A percentile compares a stretch with the other conserved stretches of the same genome.
Evolutionary conservation across 345 rosid genomes (phyloP).

Genomic region (Melaleuca quinquenervia): DNA sequence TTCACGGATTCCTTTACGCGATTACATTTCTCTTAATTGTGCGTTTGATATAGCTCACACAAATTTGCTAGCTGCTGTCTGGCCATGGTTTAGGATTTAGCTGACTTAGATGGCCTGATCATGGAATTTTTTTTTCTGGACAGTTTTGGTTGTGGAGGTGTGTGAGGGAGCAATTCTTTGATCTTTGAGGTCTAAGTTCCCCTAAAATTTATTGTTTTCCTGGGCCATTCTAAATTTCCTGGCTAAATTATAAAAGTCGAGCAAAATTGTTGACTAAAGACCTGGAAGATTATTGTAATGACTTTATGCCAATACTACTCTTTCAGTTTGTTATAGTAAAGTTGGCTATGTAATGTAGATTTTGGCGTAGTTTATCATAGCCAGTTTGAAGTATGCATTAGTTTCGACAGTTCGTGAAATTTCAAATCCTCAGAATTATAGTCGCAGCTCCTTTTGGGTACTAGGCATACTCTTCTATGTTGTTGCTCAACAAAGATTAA

Average conservation of each 20-base stretch:
- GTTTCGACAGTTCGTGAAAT: background rate
- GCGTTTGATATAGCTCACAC: background rate
- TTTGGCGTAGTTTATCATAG: background rate
- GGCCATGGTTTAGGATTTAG: background rate
- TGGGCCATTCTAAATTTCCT: background rate
- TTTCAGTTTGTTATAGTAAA: background rate
- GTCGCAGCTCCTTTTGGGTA: background rate
- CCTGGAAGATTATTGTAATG: background rate
- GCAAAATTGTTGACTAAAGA: background rate
- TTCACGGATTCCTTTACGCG: background rate
- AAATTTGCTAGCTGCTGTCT: background rate
- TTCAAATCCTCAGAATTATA: background rate
- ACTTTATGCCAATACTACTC: background rate
- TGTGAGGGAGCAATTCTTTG: background rate
- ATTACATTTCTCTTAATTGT: background rate
- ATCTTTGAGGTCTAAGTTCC: background rate
- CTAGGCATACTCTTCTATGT: background rate
- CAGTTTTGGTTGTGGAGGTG: background rate
- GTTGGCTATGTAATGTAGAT: background rate
- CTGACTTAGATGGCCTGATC: background rate
- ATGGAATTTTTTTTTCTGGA: background rate
- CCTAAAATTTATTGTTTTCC: background rate
- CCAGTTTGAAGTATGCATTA: background rate
- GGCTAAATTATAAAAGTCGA: background rate
- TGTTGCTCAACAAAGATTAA: background rate